Evolutionary conservation across 805 yeast species (phyloP), one percentile per base, ranked within the genome.

Genomic region (Yamadazyma laniorum): DNA sequence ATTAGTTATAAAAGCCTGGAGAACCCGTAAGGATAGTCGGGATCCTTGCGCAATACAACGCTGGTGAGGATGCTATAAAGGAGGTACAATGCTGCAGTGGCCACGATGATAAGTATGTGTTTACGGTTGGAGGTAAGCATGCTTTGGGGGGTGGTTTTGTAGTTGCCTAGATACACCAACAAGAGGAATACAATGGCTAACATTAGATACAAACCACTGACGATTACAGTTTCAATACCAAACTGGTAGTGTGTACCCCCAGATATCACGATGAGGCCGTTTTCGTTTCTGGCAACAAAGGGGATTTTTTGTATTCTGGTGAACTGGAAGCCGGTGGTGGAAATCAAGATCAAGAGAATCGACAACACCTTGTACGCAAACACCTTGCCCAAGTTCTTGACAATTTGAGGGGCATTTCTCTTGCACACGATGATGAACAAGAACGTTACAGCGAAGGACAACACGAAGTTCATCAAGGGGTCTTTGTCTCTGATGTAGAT

Each of bases 231-330:
- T 53, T 85, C 95, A 3, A 75, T 59, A 0, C 93, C 91, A 58
- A 83, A 79, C 59, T 84, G 91, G 67, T 79, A 79, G 39, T 72
- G 75, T 3, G 62, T 58, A 3, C 86, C 88, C 11, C 87, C 87
- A 41, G 84, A 74, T 39, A 82, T 71, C 48, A 65, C 71, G 58
- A 79, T 73, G 3, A 80, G 54, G 9, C 75, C 77, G 3, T 75
- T 52, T 2, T 70, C 76, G 50, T 73, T 64, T 38, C 63, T 66
- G 1, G 82, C 79, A 14, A 85, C 45, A 34, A 85, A 77, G 3
- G 91, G 88, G 1, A 80, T 77, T 1, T 70, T 69, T 47, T 80
- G 68, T 36, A 80, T 79, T 18, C 72, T 58, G 1, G 84, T 73
- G 53, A 79, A 85, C 60, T 77, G 80, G 47, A 75, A 75, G 1